These are phyloP conservation scores for Colletotrichum sp. DNA, from an alignment of 2,329 filamentous ascomycete genomes.

Conservation along the genomic window DNA sequence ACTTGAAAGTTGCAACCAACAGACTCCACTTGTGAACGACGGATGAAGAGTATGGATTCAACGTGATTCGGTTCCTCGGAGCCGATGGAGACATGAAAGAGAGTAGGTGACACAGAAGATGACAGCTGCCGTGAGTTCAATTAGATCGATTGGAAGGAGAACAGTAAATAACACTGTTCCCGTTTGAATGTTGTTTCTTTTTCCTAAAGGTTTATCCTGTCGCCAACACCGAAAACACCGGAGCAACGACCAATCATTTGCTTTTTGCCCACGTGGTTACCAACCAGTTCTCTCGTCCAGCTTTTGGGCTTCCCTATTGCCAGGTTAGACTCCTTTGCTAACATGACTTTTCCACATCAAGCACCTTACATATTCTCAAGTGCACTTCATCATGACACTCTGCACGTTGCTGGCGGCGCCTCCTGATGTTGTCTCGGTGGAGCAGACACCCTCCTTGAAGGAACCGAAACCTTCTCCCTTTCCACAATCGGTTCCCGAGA, in stretches of 20 bases:
- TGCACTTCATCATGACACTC: neutral
- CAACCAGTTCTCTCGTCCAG: neutral
- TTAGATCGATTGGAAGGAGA: neutral
- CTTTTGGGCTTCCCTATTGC: neutral
- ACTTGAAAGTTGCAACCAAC: neutral
- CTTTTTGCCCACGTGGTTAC: neutral
- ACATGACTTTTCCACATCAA: neutral
- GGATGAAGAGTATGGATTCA: neutral
- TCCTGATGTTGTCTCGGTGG: neutral
- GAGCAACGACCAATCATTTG: fast-evolving
- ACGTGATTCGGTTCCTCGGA: neutral
- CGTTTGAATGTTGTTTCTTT: neutral
- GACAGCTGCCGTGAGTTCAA: neutral
- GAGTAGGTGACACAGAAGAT: neutral
- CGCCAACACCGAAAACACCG: neutral
- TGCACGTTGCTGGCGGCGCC: neutral
- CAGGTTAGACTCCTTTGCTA: neutral
- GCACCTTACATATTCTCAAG: neutral
- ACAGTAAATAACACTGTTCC: neutral
- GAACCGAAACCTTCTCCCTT: neutral
- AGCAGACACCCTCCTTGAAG: neutral
- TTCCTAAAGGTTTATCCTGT: neutral
- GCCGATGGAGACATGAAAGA: neutral
- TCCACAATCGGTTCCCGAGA: neutral
- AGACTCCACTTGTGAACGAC: neutral